These are phyloP conservation scores for Huntiella decipiens DNA, from an alignment of 2,329 filamentous ascomycete genomes.

Conservation along the genomic window DNA sequence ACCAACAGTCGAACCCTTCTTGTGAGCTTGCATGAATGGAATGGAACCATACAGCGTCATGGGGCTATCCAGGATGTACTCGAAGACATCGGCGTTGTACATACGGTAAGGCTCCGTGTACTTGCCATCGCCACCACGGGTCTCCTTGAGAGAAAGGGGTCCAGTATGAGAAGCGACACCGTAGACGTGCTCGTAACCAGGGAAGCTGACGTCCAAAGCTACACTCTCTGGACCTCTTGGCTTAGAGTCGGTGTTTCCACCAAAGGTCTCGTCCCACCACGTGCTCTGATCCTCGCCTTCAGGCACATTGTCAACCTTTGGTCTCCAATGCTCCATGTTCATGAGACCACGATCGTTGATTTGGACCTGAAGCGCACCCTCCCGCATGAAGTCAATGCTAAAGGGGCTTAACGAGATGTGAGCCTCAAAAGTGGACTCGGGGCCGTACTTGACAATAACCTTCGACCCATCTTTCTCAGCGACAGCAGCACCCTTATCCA, in stretches of 20 bases:
- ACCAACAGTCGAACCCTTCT: conserved; percentile 79
- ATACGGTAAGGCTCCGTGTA: conserved; percentile 80
- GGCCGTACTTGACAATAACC: conserved; percentile 64
- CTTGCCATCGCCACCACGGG: conserved; percentile 68
- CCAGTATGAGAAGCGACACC: conserved; percentile 89
- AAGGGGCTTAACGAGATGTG: conserved; percentile 72
- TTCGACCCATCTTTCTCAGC: conserved; percentile 45
- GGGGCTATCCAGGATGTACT: conserved; percentile 89
- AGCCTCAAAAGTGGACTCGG: conserved; percentile 57
- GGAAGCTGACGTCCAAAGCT: conserved; percentile 77
- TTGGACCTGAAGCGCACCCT: conserved; percentile 64
- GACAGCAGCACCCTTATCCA: conserved; percentile 53
- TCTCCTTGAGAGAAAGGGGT: conserved; percentile 73
- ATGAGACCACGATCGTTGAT: conserved; percentile 79
- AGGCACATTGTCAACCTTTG: conserved; percentile 51
- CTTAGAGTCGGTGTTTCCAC: conserved; percentile 86
- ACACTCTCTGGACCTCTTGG: conserved; percentile 89
- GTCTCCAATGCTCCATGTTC: conserved; percentile 90
- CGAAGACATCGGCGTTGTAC: conserved; percentile 95
- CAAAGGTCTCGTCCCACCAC: conserved; percentile 96
- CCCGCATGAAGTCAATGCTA: conserved; percentile 66
- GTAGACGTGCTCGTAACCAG: conserved; percentile 79
- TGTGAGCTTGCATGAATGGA: conserved; percentile 93
- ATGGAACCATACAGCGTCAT: conserved; percentile 98
- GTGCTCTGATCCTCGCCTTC: conserved; percentile 52